Percentiles rank a stretch among this genome's conserved stretches.
Conservation (phyloP, 2,329 filamentous ascomycete species). For the Keithomyces neogunnii region DNA sequence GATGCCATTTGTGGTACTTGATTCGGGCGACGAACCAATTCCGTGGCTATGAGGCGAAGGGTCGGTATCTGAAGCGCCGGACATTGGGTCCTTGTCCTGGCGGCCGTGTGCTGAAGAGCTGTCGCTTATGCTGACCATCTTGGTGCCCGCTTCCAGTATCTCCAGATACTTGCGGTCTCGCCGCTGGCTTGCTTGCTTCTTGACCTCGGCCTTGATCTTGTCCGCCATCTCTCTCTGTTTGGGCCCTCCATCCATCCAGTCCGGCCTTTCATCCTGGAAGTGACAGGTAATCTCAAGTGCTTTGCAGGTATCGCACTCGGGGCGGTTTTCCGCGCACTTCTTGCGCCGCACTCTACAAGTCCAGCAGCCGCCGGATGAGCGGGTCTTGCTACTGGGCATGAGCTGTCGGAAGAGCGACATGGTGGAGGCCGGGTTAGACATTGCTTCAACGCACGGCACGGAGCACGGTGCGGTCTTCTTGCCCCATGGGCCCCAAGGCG, state of each 20-base stretch:
- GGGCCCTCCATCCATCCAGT: conserved; percentile 48
- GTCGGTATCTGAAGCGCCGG: conserved; percentile 21
- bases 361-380: conserved; percentile 46
- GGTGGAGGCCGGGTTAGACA: background rate
- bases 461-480: background rate
- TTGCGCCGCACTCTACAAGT: conserved; percentile 54
- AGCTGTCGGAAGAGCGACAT: conserved; percentile 15
- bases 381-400: conserved; percentile 18
- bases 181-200: conserved; percentile 41
- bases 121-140: conserved; percentile 15
- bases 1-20: conserved; percentile 20
- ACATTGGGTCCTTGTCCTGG: conserved; percentile 7
- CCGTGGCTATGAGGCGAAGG: conserved; percentile 14
- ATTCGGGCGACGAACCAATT: conserved; percentile 17
- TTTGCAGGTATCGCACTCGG: conserved; percentile 42
- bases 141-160: conserved; percentile 27
- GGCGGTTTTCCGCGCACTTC: conserved; percentile 48
- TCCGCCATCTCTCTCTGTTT: conserved; percentile 43
- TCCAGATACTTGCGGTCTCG: conserved; percentile 41
- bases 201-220: conserved; percentile 48
- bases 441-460: background rate
- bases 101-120: conserved; percentile 4
- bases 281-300: conserved; percentile 49
- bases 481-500: too few species aligned
- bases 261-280: conserved; percentile 42